These are phyloP conservation scores for Colletotrichum sansevieriae DNA, from an alignment of 2,329 filamentous ascomycete genomes.

Conservation along the genomic window DNA sequence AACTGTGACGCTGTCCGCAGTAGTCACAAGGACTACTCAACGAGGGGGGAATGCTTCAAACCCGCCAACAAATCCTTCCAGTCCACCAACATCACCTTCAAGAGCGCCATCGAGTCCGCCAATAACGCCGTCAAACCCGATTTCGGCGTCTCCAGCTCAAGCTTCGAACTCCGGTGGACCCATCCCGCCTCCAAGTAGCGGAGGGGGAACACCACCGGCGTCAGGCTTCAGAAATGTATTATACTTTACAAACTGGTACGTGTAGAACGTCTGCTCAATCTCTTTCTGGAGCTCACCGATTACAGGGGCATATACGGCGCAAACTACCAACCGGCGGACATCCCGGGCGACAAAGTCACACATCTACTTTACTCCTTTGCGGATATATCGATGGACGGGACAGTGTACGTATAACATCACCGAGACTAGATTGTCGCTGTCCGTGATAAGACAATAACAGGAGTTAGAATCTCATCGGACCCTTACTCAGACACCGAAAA, in stretches of 20 bases:
- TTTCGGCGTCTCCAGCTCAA: background rate
- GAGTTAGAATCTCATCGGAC: slow-evolving; percentile 66
- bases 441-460: slow-evolving; percentile 31
- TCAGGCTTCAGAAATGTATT: slow-evolving; percentile 54
- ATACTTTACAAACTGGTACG: slow-evolving; percentile 69
- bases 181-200: background rate
- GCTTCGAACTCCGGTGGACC: background rate
- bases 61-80: slow-evolving; percentile 2
- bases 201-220: slow-evolving; percentile 2
- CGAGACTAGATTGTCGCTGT: background rate
- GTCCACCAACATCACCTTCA: background rate
- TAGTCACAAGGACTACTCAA: slow-evolving; percentile 11
- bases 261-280: background rate
- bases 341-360: slow-evolving; percentile 77
- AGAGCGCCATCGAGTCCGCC: slow-evolving; percentile 4
- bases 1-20: slow-evolving; percentile 2
- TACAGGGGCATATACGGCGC: slow-evolving; percentile 56
- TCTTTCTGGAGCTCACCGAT: slow-evolving; percentile 11
- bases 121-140: background rate
- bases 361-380: slow-evolving; percentile 77
- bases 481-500: slow-evolving; percentile 74
- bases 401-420: slow-evolving; percentile 55
- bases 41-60: slow-evolving; percentile 6
- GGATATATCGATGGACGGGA: slow-evolving; percentile 59
- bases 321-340: slow-evolving; percentile 73